phyloP scores from a whole-genome alignment of 1,139 yeast genomes.

The Blastobotrys indianensis region DNA sequence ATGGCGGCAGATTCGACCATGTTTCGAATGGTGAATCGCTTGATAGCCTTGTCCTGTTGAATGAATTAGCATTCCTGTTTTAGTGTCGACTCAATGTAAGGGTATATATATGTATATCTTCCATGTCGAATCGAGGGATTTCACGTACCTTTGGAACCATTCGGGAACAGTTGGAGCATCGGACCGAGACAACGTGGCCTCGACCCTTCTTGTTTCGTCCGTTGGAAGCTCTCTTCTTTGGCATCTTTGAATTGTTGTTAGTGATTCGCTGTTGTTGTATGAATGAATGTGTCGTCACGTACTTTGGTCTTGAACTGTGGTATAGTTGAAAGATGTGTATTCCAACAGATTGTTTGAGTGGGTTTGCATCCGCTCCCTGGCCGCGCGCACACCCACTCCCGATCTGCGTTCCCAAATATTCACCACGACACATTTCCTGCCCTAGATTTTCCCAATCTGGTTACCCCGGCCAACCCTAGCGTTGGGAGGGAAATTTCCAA shows the following conservation, averaged over 20 bases:
- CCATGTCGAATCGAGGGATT: background rate
- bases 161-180: conserved; percentile 99
- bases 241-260: conserved; percentile 54
- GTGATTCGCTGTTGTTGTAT: background rate
- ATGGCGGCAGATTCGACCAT: conserved; percentile 99
- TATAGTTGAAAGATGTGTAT: background rate
- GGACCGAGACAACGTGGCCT: conserved; percentile 99
- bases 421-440: too few relatives aligned
- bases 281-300: background rate
- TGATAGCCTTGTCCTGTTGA: conserved; percentile 90
- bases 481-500: background rate
- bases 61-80: background rate
- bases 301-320: background rate
- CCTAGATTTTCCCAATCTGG: too few relatives aligned
- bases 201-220: conserved; percentile 99
- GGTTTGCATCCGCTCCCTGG: too few relatives aligned
- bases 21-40: conserved; percentile 99
- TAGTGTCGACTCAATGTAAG: background rate
- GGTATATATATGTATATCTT: background rate
- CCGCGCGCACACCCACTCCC: too few relatives aligned
- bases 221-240: conserved; percentile 99
- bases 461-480: background rate
- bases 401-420: too few relatives aligned
- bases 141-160: conserved; percentile 74
- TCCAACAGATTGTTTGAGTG: too few relatives aligned